Base-by-base conservation (phyloP, 1,284 basidiomycete genomes). In the Cutaneotrichosporon sp. region DNA sequence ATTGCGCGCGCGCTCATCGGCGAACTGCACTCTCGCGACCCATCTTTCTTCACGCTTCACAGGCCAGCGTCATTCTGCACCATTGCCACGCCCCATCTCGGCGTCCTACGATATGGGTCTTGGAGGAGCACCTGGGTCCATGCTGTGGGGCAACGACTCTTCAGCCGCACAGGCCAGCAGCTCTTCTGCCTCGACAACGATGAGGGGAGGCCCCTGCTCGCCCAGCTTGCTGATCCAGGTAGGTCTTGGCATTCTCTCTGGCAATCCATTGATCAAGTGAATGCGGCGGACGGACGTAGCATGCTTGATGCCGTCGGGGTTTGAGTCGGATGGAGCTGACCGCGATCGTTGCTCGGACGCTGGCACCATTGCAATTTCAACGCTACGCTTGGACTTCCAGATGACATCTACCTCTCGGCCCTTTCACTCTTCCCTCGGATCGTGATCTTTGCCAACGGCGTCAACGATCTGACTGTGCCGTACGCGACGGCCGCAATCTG, bases 141-240 rank as follows among this genome's bases (percentile, higher is more conserved):
- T 5, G 79, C 74, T 26, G 67, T 93, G 9, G 90, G 87, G 0
- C 82, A 86, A 0, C 81, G 79, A 44, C 69, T 92, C n/a, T 78
- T 94, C 26, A 87, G 87, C 7, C 78, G 90, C 39, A 90, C 89
- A 0, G 91, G 92, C 1, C 81, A 86, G 59, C 89, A 91, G 60
- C 83, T 91, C 53, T 89, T 84, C 67, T 81, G 80, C 44, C 78
- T 79, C 0, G 90, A 94, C 69, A 80, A 81, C 55, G 91, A 87
- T 9, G n/a, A 22, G 4, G 49, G 85, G 2, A 77, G 84, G 51
- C 82, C 87, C 8, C 68, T 94, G 9, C 67, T 94, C n/a, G 82
- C 88, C 51, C 81, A 89, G 47, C 86, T 94, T 82, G 84, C 88
- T 2, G 88, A 94, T 75, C 86, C 88, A 60, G 78, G 88, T 86